Base-by-base conservation (phyloP, 2,329 filamentous ascomycete genomes). In the Colletotrichum sp. region DNA sequence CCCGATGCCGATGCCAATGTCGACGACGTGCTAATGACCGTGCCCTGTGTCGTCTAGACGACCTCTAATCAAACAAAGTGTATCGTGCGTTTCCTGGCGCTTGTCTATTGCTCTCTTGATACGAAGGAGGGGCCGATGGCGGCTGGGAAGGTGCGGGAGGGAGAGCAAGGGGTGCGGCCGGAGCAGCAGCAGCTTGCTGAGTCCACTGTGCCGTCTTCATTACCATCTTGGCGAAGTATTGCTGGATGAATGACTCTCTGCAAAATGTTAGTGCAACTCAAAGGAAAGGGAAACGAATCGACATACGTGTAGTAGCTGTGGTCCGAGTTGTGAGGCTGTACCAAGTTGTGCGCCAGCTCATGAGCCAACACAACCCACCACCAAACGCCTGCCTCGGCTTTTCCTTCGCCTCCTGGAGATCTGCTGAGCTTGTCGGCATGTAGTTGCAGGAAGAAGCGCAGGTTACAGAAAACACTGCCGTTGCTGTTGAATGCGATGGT, bases 341-440 rank as follows among this genome's bases (percentile, higher is more conserved):
- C 95, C 71, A 99, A 86, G 83, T 99, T 99, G 85, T 99, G 97
- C 74, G 97, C 96, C 84, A 99, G 86, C 86, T 99, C 98, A 83
- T 99, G 97, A 77, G 96, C 98, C 77, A 98, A 84, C n/a, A 97
- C 96, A 78, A 98, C 94, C 92, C 94, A 98, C 96, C 96, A 99
- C 88, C 96, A 98, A 2, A 94, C 91, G 73, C 92, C 88, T 4
- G 95, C 95, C 76, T 97, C 94, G 6, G 78, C 88, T 82, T 88
- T 92, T 18, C 87, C 90, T 70, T 89, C 85, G 3, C 83, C 24
- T 77, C 28, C 64, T 81, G 26, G 79, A 59, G 26, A 83, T 65
- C 73, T 85, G 65, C 78, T 80, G 64, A 92, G 83, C 77, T 88
- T 84, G 16, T 86, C 81, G 60, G 91, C 88, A 81, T 99, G 96